Evolutionary conservation across 305 asterid species (phyloP), one percentile per base, ranked within the genome.

Genomic region (Nicotiana rustica): DNA sequence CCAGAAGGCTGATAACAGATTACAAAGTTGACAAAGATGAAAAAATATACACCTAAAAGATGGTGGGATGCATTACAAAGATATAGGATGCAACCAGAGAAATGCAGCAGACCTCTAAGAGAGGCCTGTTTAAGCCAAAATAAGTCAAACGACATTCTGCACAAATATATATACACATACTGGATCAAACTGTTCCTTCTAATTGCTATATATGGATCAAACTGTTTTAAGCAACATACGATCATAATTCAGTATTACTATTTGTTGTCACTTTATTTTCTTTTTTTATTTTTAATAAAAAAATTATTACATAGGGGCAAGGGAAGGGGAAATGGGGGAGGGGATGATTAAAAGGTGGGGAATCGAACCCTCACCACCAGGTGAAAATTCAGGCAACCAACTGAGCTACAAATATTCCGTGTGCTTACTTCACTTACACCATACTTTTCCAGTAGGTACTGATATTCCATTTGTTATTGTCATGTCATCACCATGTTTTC

Each of bases 1-100:
- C 52, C 18, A 81, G 15, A 55, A 81, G 33, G 67, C 55, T 81
- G 67, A 64, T 67, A 67, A 17, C 62, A 81, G 57, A 81, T 81
- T 47, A n/a, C 67, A 67, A 61, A 29, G 83, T 41, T 47, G 12
- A n/a, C 25, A 17, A 67, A 52, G 78, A 67, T 10, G 44, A 67
- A 47, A 31, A 15, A 33, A n/a, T 5, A 47, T 41, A 47, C 78
- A 1, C 52, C 49, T 31, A 36, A 6, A 49, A 80, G 65, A 80
- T 49, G 25, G 64, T 52, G 65, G 9, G 44, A 7, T 2, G 14
- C 49, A 71, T 21, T 44, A 71, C 19, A 71, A 47, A 71, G 78
- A 44, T 19, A 71, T 47, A 47, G 10, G 78, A 47, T 71, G 61
- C 41, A 71, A 70, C 12, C 49, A 41, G 19, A 71, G 38, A 71